A percentile compares a stretch with the other conserved stretches of the same genome.
Evolutionary conservation across 306 rosid species (phyloP).

Genomic region (Amphicarpaea edgeworthii): DNA sequence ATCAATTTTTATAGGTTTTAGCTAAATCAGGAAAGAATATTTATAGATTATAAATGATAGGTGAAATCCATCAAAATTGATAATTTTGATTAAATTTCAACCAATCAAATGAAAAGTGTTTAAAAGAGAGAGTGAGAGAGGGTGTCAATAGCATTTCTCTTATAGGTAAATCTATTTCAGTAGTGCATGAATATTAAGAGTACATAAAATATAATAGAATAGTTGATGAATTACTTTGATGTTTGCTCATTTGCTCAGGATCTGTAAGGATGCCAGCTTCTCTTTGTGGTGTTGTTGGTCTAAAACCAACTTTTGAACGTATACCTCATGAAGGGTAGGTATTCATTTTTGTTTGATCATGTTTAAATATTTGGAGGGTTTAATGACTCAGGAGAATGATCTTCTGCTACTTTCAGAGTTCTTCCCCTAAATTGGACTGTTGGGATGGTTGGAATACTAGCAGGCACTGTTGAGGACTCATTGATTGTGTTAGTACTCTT

Average conservation of each 20-base stretch:
- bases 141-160: too few relatives aligned
- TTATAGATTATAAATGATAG: too few relatives aligned
- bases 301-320: slow-evolving; percentile 88
- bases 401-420: slow-evolving; percentile 65
- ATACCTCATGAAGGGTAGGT: slow-evolving; percentile 82
- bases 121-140: too few relatives aligned
- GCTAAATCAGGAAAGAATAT: too few relatives aligned
- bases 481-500: slow-evolving; percentile 69
- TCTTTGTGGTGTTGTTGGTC: slow-evolving; percentile 92
- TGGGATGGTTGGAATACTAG: slow-evolving; percentile 94
- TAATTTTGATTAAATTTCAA: too few relatives aligned
- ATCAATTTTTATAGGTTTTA: too few relatives aligned
- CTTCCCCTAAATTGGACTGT: slow-evolving; percentile 96
- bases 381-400: slow-evolving; percentile 29
- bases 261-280: slow-evolving; percentile 98
- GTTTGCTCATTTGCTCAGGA: slow-evolving; percentile 58
- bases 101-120: too few relatives aligned
- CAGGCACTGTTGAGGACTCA: slow-evolving; percentile 87
- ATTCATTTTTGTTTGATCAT: slow-evolving; percentile 39
- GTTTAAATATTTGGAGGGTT: slow-evolving; percentile 25
- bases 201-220: not conserved
- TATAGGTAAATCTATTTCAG: not conserved
- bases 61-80: too few relatives aligned
- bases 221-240: slow-evolving; percentile 31
- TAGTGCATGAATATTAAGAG: slow-evolving; percentile 10